Percentiles rank a stretch among this genome's conserved stretches.
These are phyloP conservation scores for Dalbergia oliveri DNA, from an alignment of 306 rosid species.

Conservation along the genomic window DNA sequence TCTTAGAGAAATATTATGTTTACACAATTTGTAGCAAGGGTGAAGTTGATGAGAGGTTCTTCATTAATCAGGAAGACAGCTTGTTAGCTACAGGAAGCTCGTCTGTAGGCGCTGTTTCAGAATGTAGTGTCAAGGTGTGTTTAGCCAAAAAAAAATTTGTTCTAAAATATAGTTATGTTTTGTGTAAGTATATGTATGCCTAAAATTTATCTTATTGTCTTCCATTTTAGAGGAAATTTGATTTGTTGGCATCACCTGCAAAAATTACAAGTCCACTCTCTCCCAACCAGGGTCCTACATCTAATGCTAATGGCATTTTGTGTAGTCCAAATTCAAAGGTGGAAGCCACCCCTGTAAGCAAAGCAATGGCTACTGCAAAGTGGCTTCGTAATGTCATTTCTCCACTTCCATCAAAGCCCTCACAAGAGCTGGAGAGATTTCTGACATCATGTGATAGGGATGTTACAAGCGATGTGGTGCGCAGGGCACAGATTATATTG, in stretches of 20 bases:
- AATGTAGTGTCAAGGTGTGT: conserved; percentile 81
- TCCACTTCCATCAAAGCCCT: no score
- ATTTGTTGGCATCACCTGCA: conserved; percentile 78
- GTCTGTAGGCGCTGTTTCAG: conserved; percentile 70
- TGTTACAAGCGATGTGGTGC: conserved; percentile 81
- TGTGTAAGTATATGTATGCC: conserved; percentile 27
- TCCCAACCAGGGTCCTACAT: conserved; percentile 82
- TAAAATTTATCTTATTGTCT: conserved; percentile 43
- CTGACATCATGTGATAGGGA: conserved; percentile 88
- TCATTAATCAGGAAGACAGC: conserved; percentile 87
- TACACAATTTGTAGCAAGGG: conserved; percentile 68
- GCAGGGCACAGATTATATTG: conserved; percentile 87
- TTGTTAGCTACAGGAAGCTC: conserved; percentile 82
- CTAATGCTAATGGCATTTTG: conserved; percentile 66
- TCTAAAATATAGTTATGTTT: conserved; percentile 10
- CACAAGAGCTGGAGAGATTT: conserved; percentile 82
- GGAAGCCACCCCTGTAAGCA: conserved; percentile 95
- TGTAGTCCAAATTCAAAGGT: conserved; percentile 64
- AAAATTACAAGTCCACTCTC: conserved; percentile 85
- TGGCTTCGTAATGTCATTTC: conserved; percentile 96
- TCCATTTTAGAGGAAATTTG: conserved; percentile 80
- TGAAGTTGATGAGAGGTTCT: conserved; percentile 91
- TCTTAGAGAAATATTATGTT: conserved; percentile 82
- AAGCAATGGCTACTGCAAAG: conserved; percentile 99
- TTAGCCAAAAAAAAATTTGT: conserved; percentile 19